Evolutionary conservation across 257 asterid species (phyloP).

Genomic region (Solanum verrucosum): DNA sequence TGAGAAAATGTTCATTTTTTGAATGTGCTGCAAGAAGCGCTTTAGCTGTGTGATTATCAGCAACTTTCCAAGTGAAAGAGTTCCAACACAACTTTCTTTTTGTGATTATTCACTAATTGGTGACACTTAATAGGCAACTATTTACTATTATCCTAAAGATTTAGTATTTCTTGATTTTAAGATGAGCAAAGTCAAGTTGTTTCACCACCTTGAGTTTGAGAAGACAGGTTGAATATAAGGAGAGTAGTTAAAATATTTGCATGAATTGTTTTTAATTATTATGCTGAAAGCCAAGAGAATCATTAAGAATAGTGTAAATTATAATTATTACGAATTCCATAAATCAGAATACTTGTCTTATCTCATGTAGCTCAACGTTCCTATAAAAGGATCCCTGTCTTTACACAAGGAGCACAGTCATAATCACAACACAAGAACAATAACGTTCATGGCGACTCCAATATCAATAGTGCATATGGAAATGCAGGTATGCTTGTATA

Average conservation of each 20-base stretch:
- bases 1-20: not conserved
- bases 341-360: not conserved
- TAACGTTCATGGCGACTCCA: not conserved
- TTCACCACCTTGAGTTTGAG: not conserved
- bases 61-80: not conserved
- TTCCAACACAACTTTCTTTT: not conserved
- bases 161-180: not conserved
- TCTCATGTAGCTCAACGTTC: not conserved
- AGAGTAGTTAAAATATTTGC: not conserved
- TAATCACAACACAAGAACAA: not conserved
- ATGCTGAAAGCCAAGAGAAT: not conserved
- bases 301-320: not conserved
- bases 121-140: not conserved
- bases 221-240: not conserved
- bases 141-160: not conserved
- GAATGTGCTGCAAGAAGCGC: not conserved
- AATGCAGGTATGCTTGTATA: not conserved
- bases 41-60: not conserved
- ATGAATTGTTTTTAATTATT: not conserved
- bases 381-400: not conserved
- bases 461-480: not conserved
- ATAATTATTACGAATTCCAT: not conserved
- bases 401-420: not conserved
- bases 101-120: not conserved
- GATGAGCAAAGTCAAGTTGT: not conserved